These are phyloP conservation scores for Tylopilus rubrobrunneus DNA, from an alignment of 768 basidiomycete species.

Conservation along the genomic window DNA sequence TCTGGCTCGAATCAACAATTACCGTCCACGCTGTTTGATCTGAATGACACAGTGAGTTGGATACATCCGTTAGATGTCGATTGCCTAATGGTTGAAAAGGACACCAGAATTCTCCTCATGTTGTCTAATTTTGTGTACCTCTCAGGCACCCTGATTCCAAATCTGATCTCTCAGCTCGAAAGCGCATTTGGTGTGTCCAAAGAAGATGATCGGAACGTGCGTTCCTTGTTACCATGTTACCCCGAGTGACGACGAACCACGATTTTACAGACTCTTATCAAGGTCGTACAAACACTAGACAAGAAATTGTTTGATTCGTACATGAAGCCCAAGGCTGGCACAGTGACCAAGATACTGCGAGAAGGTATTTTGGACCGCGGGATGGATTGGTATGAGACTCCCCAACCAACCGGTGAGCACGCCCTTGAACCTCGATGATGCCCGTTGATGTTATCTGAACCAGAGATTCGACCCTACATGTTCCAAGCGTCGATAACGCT, in stretches of 20 bases:
- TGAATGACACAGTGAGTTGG: slow-evolving; percentile 55
- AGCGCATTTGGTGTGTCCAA: slow-evolving; percentile 69
- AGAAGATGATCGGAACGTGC: slow-evolving; percentile 66
- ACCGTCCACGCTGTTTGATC: slow-evolving; percentile 42
- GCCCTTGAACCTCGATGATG: neutral
- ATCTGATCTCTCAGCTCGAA: slow-evolving; percentile 78
- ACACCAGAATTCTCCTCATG: slow-evolving; percentile 81
- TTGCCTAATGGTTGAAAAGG: slow-evolving; percentile 44
- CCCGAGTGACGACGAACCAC: neutral
- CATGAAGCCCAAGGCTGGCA: slow-evolving; percentile 74
- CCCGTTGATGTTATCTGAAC: neutral
- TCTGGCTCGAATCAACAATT: slow-evolving; percentile 12
- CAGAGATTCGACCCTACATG: slow-evolving; percentile 95
- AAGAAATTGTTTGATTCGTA: slow-evolving; percentile 87
- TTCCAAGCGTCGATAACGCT: slow-evolving; percentile 84
- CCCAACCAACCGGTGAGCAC: slow-evolving; percentile 79
- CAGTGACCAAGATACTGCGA: slow-evolving; percentile 62
- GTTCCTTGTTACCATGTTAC: slow-evolving; percentile 5
- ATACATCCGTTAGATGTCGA: neutral
- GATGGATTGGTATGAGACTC: slow-evolving; percentile 94
- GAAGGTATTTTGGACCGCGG: slow-evolving; percentile 72
- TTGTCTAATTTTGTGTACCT: slow-evolving; percentile 86
- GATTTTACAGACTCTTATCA: slow-evolving; percentile 56
- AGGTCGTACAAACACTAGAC: slow-evolving; percentile 80
- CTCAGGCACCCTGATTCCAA: slow-evolving; percentile 64